Evolutionary conservation across 2,329 filamentous ascomycete genomes (phyloP).

Genomic region (Ophiosphaerella herpotricha): DNA sequence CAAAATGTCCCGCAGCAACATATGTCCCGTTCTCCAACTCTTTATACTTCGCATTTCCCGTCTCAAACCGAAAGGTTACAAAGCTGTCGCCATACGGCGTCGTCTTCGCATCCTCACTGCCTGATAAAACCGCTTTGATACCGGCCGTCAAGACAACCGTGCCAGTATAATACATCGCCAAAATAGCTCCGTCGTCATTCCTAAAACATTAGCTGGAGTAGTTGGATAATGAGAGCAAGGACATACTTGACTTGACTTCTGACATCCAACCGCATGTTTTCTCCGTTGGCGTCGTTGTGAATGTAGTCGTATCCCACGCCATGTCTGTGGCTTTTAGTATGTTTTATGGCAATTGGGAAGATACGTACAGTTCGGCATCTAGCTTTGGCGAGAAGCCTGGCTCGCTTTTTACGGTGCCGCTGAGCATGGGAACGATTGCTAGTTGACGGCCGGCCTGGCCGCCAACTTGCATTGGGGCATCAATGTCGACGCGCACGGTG

Average conservation of each 20-base stretch:
- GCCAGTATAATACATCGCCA: constrained; percentile 43
- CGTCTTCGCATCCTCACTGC: constrained; percentile 28
- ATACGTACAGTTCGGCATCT: constrained; percentile 29
- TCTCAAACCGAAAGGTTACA: constrained; percentile 37
- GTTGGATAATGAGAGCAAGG: neutral
- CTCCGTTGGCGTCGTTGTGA: constrained; percentile 31
- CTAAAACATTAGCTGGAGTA: constrained; percentile 2
- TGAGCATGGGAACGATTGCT: constrained; percentile 36
- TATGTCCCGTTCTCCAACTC: constrained; percentile 34
- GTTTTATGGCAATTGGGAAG: neutral
- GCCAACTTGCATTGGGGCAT: constrained; percentile 32
- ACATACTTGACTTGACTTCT: constrained; percentile 31
- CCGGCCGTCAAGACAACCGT: constrained; percentile 29
- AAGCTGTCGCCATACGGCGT: constrained; percentile 38
- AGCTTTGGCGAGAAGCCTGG: constrained; percentile 33
- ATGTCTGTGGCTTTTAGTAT: constrained; percentile 16
- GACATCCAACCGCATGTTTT: constrained; percentile 37
- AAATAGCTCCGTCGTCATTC: constrained; percentile 25
- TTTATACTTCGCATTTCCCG: constrained; percentile 33
- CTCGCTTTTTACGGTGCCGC: constrained; percentile 38
- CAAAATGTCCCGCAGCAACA: constrained; percentile 37
- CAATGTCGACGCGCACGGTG: constrained; percentile 36
- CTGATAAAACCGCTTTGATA: constrained; percentile 29
- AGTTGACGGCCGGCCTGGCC: constrained; percentile 26
- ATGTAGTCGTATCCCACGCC: constrained; percentile 41